Base-by-base conservation (phyloP, 441 rosid species). In the Eruca vesicaria region DNA sequence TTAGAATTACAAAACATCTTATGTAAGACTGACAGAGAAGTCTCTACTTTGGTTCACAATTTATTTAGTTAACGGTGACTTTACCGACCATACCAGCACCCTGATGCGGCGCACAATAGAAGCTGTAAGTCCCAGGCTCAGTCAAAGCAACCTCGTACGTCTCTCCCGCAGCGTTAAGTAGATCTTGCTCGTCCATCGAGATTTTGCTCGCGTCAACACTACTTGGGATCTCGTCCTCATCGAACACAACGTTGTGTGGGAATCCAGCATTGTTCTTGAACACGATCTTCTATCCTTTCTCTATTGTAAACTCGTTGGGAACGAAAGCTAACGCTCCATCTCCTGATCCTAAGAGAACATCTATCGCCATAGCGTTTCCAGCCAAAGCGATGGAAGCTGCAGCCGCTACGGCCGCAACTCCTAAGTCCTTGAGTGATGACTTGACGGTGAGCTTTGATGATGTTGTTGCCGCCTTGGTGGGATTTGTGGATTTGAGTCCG, bases 51-150 rank as follows among this genome's bases (percentile, higher is more conserved):
- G 63, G 50, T 1, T 9, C 38, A 63, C 18, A 55, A 58, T 43
- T 82, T 23, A 56, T 56, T 43, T 73, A 95, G 62, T 92, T 90
- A 68, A 95, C 96, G 56, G 94, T 92, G 8, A 92, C 91, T 81
- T 89, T 88, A 52, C 99, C 99, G 2, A 75, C 86, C 99, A 95
- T 95, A 73, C 99, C 98, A 76, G 97, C 99, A 57, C 98, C 99
- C 84, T 89, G 97, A 84, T 95, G 99, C 7, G 99, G 99, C 23
- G 91, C 8, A 64, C 99, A 95, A 84, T 90, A 95, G 90, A 95
- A 90, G 55, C 62, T 35, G 86, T 95, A 95, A 2, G 74, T 72
- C 1, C 99, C 99, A 78, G 91, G 90, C 82, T 84, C 93, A 14
- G 83, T 85, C 88, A 95, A 82, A 71, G 88, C 83, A 62, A 95